phyloP scores from a whole-genome alignment of 805 yeast species.

The Groenewaldozyma salmanticensis region DNA sequence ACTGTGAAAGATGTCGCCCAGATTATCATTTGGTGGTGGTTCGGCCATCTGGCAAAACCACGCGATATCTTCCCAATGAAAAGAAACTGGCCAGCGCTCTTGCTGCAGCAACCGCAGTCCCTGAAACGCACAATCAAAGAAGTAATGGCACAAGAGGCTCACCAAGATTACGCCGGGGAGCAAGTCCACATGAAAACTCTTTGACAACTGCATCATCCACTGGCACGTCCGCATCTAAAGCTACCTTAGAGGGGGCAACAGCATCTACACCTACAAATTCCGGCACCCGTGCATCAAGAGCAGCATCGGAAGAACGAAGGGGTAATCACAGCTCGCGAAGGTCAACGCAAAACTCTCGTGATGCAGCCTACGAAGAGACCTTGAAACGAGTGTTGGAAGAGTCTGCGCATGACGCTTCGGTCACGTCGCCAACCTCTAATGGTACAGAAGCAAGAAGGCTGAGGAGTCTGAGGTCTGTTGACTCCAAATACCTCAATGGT shows the following conservation, averaged over 20 bases:
- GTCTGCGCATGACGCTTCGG: conserved; percentile 25
- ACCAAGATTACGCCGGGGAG: background rate
- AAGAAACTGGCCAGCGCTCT: conserved; percentile 1
- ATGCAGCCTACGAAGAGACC: conserved; percentile 18
- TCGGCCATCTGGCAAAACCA: conserved; percentile 38
- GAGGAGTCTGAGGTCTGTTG: background rate
- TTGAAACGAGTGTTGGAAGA: conserved; percentile 33
- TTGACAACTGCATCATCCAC: background rate
- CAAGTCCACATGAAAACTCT: background rate
- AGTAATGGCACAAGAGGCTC: background rate
- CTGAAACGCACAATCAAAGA: too few relatives aligned
- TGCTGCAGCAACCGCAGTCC: background rate
- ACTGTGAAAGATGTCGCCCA: conserved; percentile 90
- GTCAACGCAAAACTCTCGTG: conserved; percentile 16
- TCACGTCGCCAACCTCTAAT: background rate
- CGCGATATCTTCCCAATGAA: conserved; percentile 40
- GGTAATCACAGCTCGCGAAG: conserved; percentile 5
- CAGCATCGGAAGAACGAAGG: conserved; percentile 1
- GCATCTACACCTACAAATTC: background rate
- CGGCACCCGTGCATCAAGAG: too few relatives aligned
- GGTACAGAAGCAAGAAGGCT: background rate
- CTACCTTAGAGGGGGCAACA: too few relatives aligned
- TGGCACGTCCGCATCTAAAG: too few relatives aligned
- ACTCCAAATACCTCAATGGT: background rate
- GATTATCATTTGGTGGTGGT: conserved; percentile 57